Evolutionary conservation across 2,329 filamentous ascomycete species (phyloP).

Genomic region (Fonsecaea multimorphosa): DNA sequence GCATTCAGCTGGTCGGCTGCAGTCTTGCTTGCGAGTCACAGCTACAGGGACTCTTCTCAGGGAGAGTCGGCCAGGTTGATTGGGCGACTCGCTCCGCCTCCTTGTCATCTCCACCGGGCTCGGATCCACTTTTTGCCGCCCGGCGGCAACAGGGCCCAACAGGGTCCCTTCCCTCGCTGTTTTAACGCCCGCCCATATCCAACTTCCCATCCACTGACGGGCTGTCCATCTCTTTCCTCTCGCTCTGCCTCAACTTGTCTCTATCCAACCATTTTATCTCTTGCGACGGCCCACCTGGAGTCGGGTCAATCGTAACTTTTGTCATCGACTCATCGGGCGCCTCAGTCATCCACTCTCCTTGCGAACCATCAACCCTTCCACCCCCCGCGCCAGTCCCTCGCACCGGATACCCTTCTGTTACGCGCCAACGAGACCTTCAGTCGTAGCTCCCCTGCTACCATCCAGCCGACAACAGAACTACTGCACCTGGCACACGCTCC

Average conservation of each 20-base stretch:
- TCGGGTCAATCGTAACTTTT: slow-evolving; percentile 15
- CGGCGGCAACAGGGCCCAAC: slow-evolving; percentile 33
- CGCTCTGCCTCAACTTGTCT: slow-evolving; percentile 13
- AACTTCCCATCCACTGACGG: slow-evolving; percentile 18
- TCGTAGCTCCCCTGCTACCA: slow-evolving; percentile 26
- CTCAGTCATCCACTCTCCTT: slow-evolving; percentile 31
- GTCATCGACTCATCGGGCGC: slow-evolving; percentile 28
- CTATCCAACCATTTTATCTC: slow-evolving; percentile 24
- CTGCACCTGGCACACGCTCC: slow-evolving; percentile 32
- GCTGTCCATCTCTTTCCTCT: slow-evolving; percentile 18
- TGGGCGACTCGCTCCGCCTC: slow-evolving; percentile 6
- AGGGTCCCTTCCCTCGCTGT: slow-evolving; percentile 24
- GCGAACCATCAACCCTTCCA: slow-evolving; percentile 12
- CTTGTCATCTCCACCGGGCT: slow-evolving; percentile 14
- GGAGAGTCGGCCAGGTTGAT: too few relatives aligned
- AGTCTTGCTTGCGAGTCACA: slow-evolving; percentile 28
- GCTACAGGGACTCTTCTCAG: slow-evolving; percentile 20
- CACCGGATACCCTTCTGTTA: slow-evolving; percentile 29
- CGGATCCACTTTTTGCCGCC: slow-evolving; percentile 30
- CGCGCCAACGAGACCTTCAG: slow-evolving; percentile 35
- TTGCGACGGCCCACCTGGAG: slow-evolving; percentile 17
- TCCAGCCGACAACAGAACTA: slow-evolving; percentile 20
- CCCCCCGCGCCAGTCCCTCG: slow-evolving; percentile 26
- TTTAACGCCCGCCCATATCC: slow-evolving; percentile 29
- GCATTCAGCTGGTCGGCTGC: slow-evolving; percentile 26